Percentiles rank a stretch among this genome's conserved stretches.
phyloP scores from a whole-genome alignment of 805 yeast species.

The Saturnispora galanensis region DNA sequence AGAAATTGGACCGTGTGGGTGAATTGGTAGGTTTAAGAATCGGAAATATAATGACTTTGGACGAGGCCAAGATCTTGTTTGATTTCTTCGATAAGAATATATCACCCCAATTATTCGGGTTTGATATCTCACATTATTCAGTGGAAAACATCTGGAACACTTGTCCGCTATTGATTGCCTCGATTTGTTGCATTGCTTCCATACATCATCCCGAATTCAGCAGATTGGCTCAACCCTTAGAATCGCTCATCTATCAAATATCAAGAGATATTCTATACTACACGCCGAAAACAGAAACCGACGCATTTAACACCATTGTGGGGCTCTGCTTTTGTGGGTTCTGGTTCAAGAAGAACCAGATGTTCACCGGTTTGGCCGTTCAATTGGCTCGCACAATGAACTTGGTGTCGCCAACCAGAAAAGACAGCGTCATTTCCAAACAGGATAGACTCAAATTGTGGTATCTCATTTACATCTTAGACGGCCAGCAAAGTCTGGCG shows the following conservation, averaged over 20 bases:
- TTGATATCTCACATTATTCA: conserved; percentile 41
- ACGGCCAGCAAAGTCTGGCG: conserved; percentile 59
- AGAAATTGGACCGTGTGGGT: not conserved
- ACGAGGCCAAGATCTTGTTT: conserved; percentile 38
- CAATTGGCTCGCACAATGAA: conserved; percentile 51
- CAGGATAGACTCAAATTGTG: conserved; percentile 48
- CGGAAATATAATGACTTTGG: conserved; percentile 15
- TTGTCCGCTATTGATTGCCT: conserved; percentile 49
- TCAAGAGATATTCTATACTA: conserved; percentile 25
- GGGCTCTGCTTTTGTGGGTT: conserved; percentile 58
- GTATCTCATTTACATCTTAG: conserved; percentile 56
- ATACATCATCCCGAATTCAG: conserved; percentile 41
- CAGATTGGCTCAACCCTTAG: conserved; percentile 20
- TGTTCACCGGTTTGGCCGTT: conserved; percentile 59
- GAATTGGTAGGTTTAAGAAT: conserved; percentile 1
- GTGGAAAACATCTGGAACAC: conserved; percentile 41
- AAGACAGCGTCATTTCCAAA: conserved; percentile 7
- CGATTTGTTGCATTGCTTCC: conserved; percentile 53
- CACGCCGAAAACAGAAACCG: conserved; percentile 33
- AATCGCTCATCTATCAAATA: conserved; percentile 22
- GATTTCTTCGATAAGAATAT: conserved; percentile 43
- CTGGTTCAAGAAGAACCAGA: conserved; percentile 56
- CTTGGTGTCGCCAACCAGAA: conserved; percentile 25
- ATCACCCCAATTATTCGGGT: conserved; percentile 58
- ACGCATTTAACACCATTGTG: conserved; percentile 50